Conservation (phyloP, 805 yeast species). For the Schwanniomyces vanrijiae region DNA sequence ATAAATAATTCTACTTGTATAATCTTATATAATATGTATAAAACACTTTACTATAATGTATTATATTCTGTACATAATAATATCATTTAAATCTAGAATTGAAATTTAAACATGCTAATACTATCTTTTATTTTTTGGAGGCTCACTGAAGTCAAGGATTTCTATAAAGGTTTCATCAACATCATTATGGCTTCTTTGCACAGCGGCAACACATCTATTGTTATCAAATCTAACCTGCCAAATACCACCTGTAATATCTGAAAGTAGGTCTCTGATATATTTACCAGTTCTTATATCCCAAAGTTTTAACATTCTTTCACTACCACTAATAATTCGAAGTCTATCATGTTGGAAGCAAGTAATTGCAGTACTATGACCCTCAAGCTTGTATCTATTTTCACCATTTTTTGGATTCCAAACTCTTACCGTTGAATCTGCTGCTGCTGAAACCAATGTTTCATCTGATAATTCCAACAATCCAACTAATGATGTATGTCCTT, state of each 20-base stretch:
- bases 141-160: conserved; percentile 72
- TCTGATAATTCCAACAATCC: conserved; percentile 81
- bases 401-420: conserved; percentile 90
- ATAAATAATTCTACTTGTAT: neutral
- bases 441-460: conserved; percentile 83
- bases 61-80: neutral
- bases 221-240: conserved; percentile 94
- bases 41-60: neutral
- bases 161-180: conserved; percentile 70
- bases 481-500: conserved; percentile 88
- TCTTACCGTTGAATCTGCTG: conserved; percentile 89
- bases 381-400: conserved; percentile 61
- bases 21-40: neutral
- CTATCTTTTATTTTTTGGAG: conserved; percentile 14
- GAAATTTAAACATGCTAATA: neutral
- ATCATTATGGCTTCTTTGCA: conserved; percentile 58
- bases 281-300: conserved; percentile 84
- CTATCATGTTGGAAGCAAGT: conserved; percentile 93
- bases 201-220: conserved; percentile 87
- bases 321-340: conserved; percentile 81
- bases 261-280: conserved; percentile 68
- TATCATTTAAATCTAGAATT: neutral
- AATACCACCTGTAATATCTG: conserved; percentile 77
- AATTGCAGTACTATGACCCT: conserved; percentile 84
- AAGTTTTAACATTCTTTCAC: conserved; percentile 80